phyloP scores from a whole-genome alignment of 164 flowering plant genomes.

The Vitis amurensis region DNA sequence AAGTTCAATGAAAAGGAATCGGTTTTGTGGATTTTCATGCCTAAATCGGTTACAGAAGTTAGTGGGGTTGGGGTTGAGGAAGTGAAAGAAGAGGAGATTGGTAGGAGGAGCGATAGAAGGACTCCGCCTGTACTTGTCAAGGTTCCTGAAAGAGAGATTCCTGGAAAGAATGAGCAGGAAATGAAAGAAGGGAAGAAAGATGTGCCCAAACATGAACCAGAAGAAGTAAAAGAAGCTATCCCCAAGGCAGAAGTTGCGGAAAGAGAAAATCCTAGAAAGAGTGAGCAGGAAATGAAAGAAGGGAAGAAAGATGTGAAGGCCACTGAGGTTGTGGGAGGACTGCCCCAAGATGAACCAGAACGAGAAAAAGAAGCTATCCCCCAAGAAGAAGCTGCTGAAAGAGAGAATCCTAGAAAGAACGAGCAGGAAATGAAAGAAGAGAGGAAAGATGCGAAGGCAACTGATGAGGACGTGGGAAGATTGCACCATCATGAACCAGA shows the following conservation, averaged over 20 bases:
- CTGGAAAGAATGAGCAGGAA: neutral
- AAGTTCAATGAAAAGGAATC: constrained; percentile 48
- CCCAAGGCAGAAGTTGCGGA: constrained; percentile 1
- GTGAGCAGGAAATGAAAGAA: neutral
- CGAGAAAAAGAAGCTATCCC: neutral
- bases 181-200: neutral
- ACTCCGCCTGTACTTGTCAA: constrained; percentile 9
- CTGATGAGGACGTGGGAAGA: neutral
- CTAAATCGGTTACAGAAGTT: constrained; percentile 50
- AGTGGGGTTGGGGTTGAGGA: constrained; percentile 47
- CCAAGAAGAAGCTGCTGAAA: neutral
- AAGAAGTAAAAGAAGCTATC: too few relatives aligned
- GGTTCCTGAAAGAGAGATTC: neutral
- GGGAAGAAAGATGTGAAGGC: neutral
- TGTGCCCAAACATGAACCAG: too few relatives aligned
- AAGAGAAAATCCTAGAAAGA: neutral
- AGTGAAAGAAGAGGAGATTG: constrained; percentile 36
- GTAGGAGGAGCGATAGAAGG: neutral
- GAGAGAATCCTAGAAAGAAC: neutral
- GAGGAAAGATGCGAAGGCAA: neutral
- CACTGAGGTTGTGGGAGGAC: neutral
- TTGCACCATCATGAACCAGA: neutral
- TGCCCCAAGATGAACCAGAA: too few relatives aligned
- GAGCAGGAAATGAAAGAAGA: neutral
- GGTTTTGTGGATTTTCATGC: constrained; percentile 50